phyloP scores from a whole-genome alignment of 257 asterid genomes.

The Galeopsis tetrahit region DNA sequence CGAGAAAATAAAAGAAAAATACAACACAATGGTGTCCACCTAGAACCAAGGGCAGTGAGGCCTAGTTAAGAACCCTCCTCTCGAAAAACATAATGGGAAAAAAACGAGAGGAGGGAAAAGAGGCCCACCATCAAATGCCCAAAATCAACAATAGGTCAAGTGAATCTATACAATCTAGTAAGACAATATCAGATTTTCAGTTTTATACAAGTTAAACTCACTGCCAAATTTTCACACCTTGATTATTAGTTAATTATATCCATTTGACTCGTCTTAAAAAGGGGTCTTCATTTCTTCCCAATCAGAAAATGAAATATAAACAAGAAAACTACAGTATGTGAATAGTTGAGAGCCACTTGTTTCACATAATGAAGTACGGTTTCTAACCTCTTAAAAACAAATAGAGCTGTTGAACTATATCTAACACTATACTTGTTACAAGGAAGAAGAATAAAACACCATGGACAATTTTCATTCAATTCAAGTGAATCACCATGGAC shows the following conservation, averaged over 20 bases:
- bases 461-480: neutral
- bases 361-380: neutral
- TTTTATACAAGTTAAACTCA: neutral
- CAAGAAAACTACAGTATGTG: neutral
- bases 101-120: no score
- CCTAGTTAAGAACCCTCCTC: no score
- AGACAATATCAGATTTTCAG: no score
- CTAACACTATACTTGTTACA: neutral
- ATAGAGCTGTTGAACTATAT: neutral
- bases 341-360: neutral
- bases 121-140: no score
- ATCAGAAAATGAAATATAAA: neutral
- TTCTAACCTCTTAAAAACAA: neutral
- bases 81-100: no score
- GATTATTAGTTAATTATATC: neutral
- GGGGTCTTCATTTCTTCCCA: slow-evolving; percentile 5
- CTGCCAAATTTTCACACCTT: neutral
- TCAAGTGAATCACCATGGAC: neutral
- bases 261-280: neutral
- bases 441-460: neutral
- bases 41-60: no score
- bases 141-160: no score
- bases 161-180: no score
- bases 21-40: no score
- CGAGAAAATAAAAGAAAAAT: no score